Conservation (phyloP, 257 asterid genomes). For the Jacaranda mimosifolia region DNA sequence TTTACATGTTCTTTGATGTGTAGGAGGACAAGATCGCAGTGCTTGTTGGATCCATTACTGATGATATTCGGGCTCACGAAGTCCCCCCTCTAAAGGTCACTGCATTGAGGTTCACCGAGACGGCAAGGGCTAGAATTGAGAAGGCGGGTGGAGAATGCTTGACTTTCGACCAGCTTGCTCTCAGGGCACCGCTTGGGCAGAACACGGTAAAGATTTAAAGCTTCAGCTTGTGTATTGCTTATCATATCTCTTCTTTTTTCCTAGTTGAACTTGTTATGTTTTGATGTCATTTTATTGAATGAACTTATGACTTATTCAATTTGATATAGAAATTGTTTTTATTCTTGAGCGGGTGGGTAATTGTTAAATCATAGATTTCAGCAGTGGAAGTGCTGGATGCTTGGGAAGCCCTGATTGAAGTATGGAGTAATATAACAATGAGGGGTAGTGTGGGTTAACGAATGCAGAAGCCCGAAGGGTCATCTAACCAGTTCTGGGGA, state of each 20-base stretch:
- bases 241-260: background rate
- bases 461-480: background rate
- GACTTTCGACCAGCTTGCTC: slow-evolving; percentile 96
- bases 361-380: too few species aligned
- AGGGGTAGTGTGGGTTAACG: background rate
- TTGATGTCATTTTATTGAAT: background rate
- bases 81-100: slow-evolving; percentile 77
- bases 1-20: background rate
- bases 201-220: slow-evolving; percentile 65
- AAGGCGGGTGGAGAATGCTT: slow-evolving; percentile 95
- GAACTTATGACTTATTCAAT: too few species aligned
- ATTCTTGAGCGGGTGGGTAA: background rate
- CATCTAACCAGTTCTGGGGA: background rate
- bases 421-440: too few species aligned
- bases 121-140: slow-evolving; percentile 94
- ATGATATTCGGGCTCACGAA: slow-evolving; percentile 73
- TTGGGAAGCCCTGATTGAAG: too few species aligned
- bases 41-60: slow-evolving; percentile 81
- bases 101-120: slow-evolving; percentile 87
- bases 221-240: background rate
- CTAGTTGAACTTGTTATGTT: background rate
- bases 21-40: slow-evolving; percentile 91
- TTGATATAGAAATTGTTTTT: background rate
- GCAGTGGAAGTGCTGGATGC: too few species aligned
- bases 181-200: slow-evolving; percentile 94